Evolutionary conservation across 371 early-diverging fungal genomes (phyloP), one percentile per base, ranked within the genome.

Genomic region (Apophysomyces sp.): DNA sequence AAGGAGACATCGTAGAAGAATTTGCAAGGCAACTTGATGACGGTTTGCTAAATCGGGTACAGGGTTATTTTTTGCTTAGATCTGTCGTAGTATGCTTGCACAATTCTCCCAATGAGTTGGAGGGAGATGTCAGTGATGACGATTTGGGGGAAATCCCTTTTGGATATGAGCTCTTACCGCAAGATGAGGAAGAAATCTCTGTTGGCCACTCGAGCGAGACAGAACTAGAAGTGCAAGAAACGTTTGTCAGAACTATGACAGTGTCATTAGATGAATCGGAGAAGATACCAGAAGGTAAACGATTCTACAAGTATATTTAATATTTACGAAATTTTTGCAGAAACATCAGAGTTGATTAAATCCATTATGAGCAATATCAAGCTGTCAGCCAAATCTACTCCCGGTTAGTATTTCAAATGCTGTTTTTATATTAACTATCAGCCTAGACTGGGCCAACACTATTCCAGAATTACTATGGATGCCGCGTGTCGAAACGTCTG

Each of bases 381-480:
- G 37, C 29, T 77, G 53, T 63, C 72, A 9, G 66, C 74, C 21
- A 56, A 60, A 16, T 67, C 72, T 12, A 61, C 71, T 24, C 77
- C 77, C 67, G 77, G 77, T 73, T 73, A 58, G 34, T 8, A 36
- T 53, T 9, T 11, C 30, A 49, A 16, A 3, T 52, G 29, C 34
- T 27, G 28, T 36, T 28, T 28, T 16, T 41, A 58, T 30, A 40
- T 63, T 54, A 49, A 41, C 36, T 61, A 27, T 52, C 27, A 30
- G 55, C 28, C 52, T 51, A 77, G 77, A 71, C 4, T 77, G 77
- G 77, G 77, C 77, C 9, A 77, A 71, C 52, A 55, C 58, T 27
- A 67, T 77, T 18, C 77, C 77, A 26, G 77, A 77, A 61, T 62
- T 65, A 36, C 63, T 67, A n/a, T 77, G 77, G 77, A 34, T 77